phyloP scores from a whole-genome alignment of 371 early-diverging fungal species.

The Mucor piriformis region DNA sequence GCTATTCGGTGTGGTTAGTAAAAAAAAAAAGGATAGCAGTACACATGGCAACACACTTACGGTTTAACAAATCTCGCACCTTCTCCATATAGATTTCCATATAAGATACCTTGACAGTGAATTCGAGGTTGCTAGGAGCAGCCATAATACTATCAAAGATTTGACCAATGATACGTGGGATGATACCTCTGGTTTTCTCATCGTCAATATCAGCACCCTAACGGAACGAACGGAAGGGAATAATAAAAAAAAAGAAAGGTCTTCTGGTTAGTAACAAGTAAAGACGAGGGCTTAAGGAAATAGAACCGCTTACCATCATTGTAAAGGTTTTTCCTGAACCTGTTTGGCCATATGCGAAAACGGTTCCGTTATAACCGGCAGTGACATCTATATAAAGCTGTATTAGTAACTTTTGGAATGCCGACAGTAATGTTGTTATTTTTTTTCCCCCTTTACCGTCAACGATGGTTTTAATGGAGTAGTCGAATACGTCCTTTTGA shows the following conservation, averaged over 20 bases:
- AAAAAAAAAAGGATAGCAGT: background rate
- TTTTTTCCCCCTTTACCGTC: slow-evolving; percentile 71
- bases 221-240: slow-evolving; percentile 32
- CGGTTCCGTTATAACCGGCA: slow-evolving; percentile 91
- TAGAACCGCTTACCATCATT: slow-evolving; percentile 74
- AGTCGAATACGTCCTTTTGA: slow-evolving; percentile 87
- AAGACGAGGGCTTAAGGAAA: no score
- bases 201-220: slow-evolving; percentile 93
- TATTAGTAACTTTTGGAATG: background rate
- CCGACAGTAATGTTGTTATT: no score
- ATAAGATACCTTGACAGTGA: slow-evolving; percentile 90
- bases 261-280: background rate
- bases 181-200: slow-evolving; percentile 87
- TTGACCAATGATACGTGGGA: slow-evolving; percentile 88
- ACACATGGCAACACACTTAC: slow-evolving; percentile 49
- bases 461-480: slow-evolving; percentile 87
- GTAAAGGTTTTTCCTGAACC: slow-evolving; percentile 98
- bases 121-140: slow-evolving; percentile 84
- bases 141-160: slow-evolving; percentile 85
- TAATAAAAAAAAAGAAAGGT: background rate
- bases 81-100: slow-evolving; percentile 99
- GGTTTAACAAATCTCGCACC: slow-evolving; percentile 93
- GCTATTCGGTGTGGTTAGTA: slow-evolving; percentile 45
- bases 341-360: slow-evolving; percentile 98
- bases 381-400: slow-evolving; percentile 54